Evolutionary conservation across 257 asterid genomes (phyloP).

Genomic region (Prunella vulgaris): DNA sequence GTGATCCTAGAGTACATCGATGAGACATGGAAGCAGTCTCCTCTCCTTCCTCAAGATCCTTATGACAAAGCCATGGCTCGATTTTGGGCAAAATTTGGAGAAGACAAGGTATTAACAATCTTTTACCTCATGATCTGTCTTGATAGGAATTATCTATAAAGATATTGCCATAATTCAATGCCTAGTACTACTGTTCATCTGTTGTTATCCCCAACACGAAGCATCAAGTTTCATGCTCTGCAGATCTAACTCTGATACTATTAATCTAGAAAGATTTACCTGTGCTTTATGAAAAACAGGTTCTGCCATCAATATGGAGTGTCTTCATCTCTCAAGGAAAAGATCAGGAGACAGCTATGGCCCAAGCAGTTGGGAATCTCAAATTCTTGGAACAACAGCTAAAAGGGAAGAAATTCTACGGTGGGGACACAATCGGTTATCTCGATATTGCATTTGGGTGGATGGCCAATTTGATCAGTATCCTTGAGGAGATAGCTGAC

Average conservation of each 20-base stretch:
- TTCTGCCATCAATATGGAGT: slow-evolving; percentile 36
- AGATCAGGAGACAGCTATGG: slow-evolving; percentile 38
- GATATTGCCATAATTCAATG: not conserved
- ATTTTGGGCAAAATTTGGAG: slow-evolving; percentile 73
- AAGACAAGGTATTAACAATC: slow-evolving; percentile 43
- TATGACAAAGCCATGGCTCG: slow-evolving; percentile 54
- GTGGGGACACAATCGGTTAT: slow-evolving; percentile 60
- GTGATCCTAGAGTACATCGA: slow-evolving; percentile 73
- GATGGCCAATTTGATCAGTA: slow-evolving; percentile 38
- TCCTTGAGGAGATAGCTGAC: slow-evolving; percentile 40
- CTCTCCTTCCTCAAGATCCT: slow-evolving; percentile 65
- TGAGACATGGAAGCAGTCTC: slow-evolving; percentile 57
- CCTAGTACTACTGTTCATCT: not conserved
- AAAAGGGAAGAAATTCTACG: slow-evolving; percentile 47
- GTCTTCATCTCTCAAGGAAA: slow-evolving; percentile 33
- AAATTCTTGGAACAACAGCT: slow-evolving; percentile 43
- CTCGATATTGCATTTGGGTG: slow-evolving; percentile 58
- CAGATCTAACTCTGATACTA: not conserved
- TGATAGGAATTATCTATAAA: not conserved
- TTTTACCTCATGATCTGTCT: not conserved
- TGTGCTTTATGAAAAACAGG: slow-evolving; percentile 26
- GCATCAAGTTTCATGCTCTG: not conserved
- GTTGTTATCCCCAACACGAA: not conserved
- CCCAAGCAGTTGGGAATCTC: slow-evolving; percentile 30
- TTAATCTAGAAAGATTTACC: not conserved